Percentiles rank a stretch among this genome's conserved stretches.
Conservation (phyloP, 352 stramenopile genomes). For the Globisporangium paroecandrum region DNA sequence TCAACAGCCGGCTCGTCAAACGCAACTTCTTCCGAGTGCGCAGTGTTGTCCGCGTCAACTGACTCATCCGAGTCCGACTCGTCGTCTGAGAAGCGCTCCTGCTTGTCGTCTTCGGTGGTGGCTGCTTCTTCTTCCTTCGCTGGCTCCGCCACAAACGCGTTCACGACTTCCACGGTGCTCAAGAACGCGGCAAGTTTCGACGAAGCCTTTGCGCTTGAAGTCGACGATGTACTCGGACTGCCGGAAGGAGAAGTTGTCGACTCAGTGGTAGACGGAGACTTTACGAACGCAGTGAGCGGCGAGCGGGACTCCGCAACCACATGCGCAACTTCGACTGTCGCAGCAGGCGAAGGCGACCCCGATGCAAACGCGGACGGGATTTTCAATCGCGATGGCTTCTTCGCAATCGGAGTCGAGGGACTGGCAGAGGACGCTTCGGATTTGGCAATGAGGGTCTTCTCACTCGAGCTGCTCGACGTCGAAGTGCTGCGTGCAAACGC, state of each 20-base stretch:
- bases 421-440: slow-evolving; percentile 3
- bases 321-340: not conserved
- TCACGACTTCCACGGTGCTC: slow-evolving; percentile 45
- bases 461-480: slow-evolving; percentile 29
- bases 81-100: slow-evolving; percentile 6
- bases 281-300: slow-evolving; percentile 3
- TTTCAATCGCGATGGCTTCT: slow-evolving; percentile 27
- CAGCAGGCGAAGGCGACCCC: not conserved
- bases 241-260: not conserved
- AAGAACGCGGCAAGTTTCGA: slow-evolving; percentile 68
- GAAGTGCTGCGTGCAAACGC: slow-evolving; percentile 50
- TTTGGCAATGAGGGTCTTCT: not conserved
- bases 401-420: slow-evolving; percentile 15
- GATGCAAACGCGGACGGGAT: slow-evolving; percentile 29
- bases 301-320: not conserved
- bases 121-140: slow-evolving; percentile 19
- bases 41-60: not conserved
- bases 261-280: not conserved
- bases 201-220: slow-evolving; percentile 2
- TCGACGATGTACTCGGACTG: not conserved
- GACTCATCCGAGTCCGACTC: not conserved
- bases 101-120: slow-evolving; percentile 19
- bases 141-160: slow-evolving; percentile 3
- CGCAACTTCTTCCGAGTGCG: not conserved
- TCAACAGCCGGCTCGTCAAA: slow-evolving; percentile 2